A percentile compares a stretch with the other conserved stretches of the same genome.
Conservation (phyloP, 1,284 basidiomycete genomes). For the Leccinum ponderosum region DNA sequence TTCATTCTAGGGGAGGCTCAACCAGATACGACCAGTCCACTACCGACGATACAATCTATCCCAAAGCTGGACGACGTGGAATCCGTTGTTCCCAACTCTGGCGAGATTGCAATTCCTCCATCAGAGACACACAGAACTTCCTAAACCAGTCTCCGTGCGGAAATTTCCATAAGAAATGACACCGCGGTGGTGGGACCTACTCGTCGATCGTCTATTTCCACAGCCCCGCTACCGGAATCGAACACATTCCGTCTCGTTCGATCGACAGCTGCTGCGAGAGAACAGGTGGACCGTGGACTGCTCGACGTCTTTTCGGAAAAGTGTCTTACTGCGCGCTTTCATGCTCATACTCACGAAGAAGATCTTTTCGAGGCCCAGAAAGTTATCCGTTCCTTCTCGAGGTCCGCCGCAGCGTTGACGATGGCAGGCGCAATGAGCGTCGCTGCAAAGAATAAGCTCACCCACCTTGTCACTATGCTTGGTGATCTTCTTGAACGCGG, state of each 20-base stretch:
- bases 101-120: constrained; percentile 9
- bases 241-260: constrained; percentile 69
- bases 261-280: constrained; percentile 65
- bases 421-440: constrained; percentile 52
- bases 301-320: constrained; percentile 69
- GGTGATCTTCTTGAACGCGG: constrained; percentile 92
- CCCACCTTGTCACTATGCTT: constrained; percentile 88
- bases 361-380: constrained; percentile 61
- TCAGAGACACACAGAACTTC: not conserved
- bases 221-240: constrained; percentile 49
- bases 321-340: constrained; percentile 59
- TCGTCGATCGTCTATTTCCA: constrained; percentile 51
- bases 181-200: constrained; percentile 33
- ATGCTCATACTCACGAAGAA: constrained; percentile 60
- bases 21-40: constrained; percentile 40
- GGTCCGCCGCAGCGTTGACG: constrained; percentile 50
- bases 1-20: constrained; percentile 38
- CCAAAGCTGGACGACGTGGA: constrained; percentile 50
- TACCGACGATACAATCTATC: constrained; percentile 63
- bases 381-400: constrained; percentile 42
- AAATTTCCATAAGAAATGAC: constrained; percentile 21
- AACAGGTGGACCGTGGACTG: constrained; percentile 65
- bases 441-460: constrained; percentile 58
- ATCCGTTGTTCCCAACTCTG: constrained; percentile 3
- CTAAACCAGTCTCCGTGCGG: not conserved